Base-by-base conservation (phyloP, 2,329 filamentous ascomycete genomes). In the Daldinia sp. region DNA sequence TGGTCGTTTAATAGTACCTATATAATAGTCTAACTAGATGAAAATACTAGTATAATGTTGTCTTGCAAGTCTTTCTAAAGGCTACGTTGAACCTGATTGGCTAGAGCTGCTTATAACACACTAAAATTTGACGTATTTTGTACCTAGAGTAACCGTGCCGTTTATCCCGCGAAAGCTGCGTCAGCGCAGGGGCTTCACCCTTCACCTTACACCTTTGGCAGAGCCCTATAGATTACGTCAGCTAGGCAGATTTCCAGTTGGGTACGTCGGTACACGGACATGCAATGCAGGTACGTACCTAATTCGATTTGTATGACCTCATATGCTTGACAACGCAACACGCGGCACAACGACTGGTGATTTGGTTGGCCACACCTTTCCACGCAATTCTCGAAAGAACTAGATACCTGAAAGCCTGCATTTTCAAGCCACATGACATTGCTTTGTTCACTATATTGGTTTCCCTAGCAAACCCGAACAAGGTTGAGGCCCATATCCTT, bases 251-350 rank as follows among this genome's bases (percentile, higher is more conserved):
- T 6, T 18, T 13, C 15, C 3, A 13, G 13, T 37, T 37, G 12
- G 7, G 42, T 37, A 41, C 23, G n/a, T 37, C 33, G 4, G 51
- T 28, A 41, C 20, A 6, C 7, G 33, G 20, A 12, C 12, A 56
- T 54, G 50, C 50, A 56, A 56, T 54, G 50, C 50, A 56, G 33
- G 20, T 26, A 56, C 20, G 53, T 56, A 56, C 18, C 30, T n/a
- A 35, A 23, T 18, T 37, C 20, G 37, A 35, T 30, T 61, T 57
- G 30, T 42, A 68, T 71, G 68, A 71, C 66, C 63, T 71, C 63
- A 69, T 64, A 10, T 37, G 20, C 3, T 30, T 67, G 63, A 67
- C 69, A 69, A 65, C 63, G 54, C 60, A 67, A 68, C 66, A 69
- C 66, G 69, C 69, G 60, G 62, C 39, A 42, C 37, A 23, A 55